A percentile compares a stretch with the other conserved stretches of the same genome.
These are phyloP conservation scores for Collariella sp. DNA, from an alignment of 495 filamentous ascomycete genomes.

Conservation along the genomic window DNA sequence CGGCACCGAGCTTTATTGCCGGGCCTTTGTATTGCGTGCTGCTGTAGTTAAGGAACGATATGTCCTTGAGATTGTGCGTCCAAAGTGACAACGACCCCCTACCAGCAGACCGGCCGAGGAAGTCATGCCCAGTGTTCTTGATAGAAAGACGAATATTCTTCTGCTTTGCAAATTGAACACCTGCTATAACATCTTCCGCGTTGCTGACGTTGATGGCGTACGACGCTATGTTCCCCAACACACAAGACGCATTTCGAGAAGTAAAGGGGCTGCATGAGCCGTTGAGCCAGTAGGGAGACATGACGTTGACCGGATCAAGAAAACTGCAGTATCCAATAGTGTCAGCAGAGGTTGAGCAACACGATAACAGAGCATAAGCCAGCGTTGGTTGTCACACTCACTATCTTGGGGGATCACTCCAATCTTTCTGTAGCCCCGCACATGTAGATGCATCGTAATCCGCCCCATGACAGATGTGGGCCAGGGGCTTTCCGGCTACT, in stretches of 20 bases:
- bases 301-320: constrained; percentile 23
- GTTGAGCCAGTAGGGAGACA: constrained; percentile 41
- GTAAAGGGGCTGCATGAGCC: constrained; percentile 50
- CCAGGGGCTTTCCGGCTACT: constrained; percentile 30
- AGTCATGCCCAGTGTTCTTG: constrained; percentile 40
- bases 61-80: constrained; percentile 51
- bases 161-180: constrained; percentile 39
- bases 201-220: constrained; percentile 46
- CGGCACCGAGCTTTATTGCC: constrained; percentile 46
- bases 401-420: constrained; percentile 6
- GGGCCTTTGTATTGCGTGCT: constrained; percentile 32
- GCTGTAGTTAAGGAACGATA: constrained; percentile 32
- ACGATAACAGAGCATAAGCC: background rate
- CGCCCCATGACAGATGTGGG: constrained; percentile 29
- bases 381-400: background rate
- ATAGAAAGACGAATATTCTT: constrained; percentile 33
- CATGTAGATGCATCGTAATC: constrained; percentile 22
- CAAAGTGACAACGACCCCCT: constrained; percentile 49
- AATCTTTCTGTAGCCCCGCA: constrained; percentile 4
- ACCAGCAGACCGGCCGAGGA: constrained; percentile 39
- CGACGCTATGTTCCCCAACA: constrained; percentile 43
- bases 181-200: constrained; percentile 31
- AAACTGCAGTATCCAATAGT: background rate
- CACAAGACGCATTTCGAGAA: constrained; percentile 34
- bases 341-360: background rate